Evolutionary conservation across 768 basidiomycete genomes (phyloP).

Genomic region (Lepiota brunneoincarnata): DNA sequence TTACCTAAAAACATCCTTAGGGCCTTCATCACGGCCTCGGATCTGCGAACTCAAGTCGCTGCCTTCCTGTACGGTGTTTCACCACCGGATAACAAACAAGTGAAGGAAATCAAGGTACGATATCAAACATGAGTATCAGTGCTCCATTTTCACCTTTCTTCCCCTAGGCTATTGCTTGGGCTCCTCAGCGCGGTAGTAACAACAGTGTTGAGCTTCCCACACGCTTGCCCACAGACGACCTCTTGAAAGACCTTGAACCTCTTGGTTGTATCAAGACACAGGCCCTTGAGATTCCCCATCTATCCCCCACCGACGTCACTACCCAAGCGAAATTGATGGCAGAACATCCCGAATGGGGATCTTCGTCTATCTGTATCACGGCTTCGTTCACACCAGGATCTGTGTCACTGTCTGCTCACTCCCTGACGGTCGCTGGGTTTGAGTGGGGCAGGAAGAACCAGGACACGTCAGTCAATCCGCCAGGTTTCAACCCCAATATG

Average conservation of each 20-base stretch:
- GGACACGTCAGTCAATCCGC: constrained; percentile 81
- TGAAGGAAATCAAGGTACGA: constrained; percentile 87
- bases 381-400: constrained; percentile 98
- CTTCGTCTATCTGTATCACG: constrained; percentile 90
- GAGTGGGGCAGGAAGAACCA: constrained; percentile 97
- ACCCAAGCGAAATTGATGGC: constrained; percentile 97
- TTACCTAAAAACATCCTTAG: constrained; percentile 96
- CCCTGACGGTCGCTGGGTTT: constrained; percentile 86
- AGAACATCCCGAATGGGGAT: constrained; percentile 92
- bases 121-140: constrained; percentile 23
- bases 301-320: constrained; percentile 90
- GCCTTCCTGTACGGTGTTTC: constrained; percentile 92
- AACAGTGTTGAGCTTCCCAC: constrained; percentile 89
- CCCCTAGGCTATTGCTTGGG: constrained; percentile 74
- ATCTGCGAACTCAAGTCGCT: constrained; percentile 94
- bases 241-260: constrained; percentile 93
- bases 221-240: constrained; percentile 89
- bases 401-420: constrained; percentile 92
- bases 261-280: constrained; percentile 98
- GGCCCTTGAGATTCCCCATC: constrained; percentile 85
- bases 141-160: background rate
- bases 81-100: constrained; percentile 94
- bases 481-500: constrained; percentile 99
- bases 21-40: constrained; percentile 89
- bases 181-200: constrained; percentile 96